These are phyloP conservation scores for Aspergillus haitiensis DNA, from an alignment of 495 filamentous ascomycete genomes.

Conservation along the genomic window DNA sequence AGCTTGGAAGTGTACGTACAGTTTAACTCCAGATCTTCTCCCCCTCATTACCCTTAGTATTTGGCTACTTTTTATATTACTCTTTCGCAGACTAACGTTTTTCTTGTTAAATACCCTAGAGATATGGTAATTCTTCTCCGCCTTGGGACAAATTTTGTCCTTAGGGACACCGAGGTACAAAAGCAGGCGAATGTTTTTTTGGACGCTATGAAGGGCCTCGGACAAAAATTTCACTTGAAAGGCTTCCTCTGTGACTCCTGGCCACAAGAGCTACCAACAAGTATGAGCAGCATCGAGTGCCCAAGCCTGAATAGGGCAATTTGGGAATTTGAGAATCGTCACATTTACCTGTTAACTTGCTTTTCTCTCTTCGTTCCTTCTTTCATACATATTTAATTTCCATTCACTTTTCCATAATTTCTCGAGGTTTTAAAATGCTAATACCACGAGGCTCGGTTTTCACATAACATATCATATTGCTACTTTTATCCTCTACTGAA, in stretches of 20 bases:
- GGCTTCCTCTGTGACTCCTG: neutral
- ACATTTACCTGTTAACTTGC: neutral
- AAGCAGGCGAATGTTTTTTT: neutral
- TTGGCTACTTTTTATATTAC: neutral
- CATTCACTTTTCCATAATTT: neutral
- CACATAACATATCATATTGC: neutral
- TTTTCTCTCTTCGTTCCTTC: too few relatives aligned
- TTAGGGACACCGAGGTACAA: constrained; percentile 1
- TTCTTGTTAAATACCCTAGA: constrained; percentile 1
- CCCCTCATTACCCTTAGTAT: neutral
- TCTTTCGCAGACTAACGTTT: neutral
- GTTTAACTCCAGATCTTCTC: neutral
- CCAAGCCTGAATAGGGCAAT: neutral
- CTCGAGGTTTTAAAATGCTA: neutral
- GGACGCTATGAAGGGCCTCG: neutral
- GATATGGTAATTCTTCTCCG: constrained; percentile 3
- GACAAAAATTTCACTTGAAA: neutral
- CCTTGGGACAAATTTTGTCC: neutral
- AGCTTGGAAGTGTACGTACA: constrained; percentile 9
- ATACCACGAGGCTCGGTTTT: neutral
- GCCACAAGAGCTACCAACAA: neutral
- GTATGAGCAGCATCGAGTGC: neutral
- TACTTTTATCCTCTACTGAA: neutral
- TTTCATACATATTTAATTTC: neutral
- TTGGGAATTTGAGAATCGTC: neutral